Percentiles rank a stretch among this genome's conserved stretches.
Evolutionary conservation across 768 basidiomycete species (phyloP).

Genomic region (Kwoniella bestiolae): DNA sequence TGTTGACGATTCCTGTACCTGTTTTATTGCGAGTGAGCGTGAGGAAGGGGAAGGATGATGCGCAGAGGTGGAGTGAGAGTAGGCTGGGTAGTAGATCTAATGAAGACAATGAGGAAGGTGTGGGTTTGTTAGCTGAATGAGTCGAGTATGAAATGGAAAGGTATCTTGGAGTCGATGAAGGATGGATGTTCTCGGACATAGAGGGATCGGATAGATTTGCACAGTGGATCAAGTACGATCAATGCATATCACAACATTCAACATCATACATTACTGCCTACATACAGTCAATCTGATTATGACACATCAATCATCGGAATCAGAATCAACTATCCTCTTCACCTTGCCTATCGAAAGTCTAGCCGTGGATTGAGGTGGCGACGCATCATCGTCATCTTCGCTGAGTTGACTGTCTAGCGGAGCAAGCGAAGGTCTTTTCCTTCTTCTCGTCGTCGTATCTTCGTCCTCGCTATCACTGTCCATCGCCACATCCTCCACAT

Average conservation of each 20-base stretch:
- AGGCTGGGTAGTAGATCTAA: background rate
- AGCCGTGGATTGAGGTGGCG: background rate
- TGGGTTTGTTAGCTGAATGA: background rate
- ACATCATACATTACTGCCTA: too few species aligned
- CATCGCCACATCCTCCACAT: background rate
- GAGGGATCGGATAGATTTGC: too few species aligned
- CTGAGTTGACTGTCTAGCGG: background rate
- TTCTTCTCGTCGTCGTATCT: background rate
- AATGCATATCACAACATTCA: too few species aligned
- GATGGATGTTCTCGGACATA: background rate
- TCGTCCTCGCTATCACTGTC: background rate
- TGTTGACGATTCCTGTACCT: slow-evolving; percentile 82
- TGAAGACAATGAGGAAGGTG: slow-evolving; percentile 3
- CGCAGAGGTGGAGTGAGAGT: slow-evolving; percentile 49
- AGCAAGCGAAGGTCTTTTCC: slow-evolving; percentile 14
- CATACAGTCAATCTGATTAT: too few species aligned
- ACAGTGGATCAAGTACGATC: too few species aligned
- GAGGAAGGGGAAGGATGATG: slow-evolving; percentile 67
- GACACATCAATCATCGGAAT: slow-evolving; percentile 18
- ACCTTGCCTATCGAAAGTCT: background rate
- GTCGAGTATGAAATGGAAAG: too few species aligned
- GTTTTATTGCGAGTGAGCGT: slow-evolving; percentile 73
- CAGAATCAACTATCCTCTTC: slow-evolving; percentile 11
- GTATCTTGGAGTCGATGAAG: too few species aligned
- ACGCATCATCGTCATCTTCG: background rate